phyloP scores from a whole-genome alignment of 257 asterid species.

The Solanum chiquidenum region DNA sequence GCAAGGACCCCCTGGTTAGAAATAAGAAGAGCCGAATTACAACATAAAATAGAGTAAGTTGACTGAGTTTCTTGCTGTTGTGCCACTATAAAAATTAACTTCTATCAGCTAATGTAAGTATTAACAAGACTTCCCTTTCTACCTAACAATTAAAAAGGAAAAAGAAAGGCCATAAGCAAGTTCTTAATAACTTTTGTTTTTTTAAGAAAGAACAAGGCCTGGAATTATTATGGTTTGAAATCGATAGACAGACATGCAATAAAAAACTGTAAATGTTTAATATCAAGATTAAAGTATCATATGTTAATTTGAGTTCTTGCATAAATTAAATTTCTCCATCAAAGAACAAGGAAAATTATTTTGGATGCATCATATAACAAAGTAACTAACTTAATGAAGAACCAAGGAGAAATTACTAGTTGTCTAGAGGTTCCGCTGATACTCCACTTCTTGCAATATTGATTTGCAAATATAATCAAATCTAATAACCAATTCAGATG shows the following conservation, averaged over 20 bases:
- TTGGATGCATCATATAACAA: not conserved
- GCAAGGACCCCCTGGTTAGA: conserved; percentile 85
- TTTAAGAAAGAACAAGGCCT: not conserved
- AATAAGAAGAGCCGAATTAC: not conserved
- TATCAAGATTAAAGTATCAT: not conserved
- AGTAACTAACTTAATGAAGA: not conserved
- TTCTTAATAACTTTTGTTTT: not conserved
- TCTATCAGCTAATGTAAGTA: not conserved
- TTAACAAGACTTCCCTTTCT: not conserved
- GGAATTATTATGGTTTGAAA: not conserved
- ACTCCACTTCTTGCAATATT: not conserved
- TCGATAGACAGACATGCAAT: not conserved
- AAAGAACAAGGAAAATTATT: not conserved
- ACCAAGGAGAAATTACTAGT: not conserved
- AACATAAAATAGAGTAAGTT: not conserved
- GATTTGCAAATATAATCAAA: not conserved
- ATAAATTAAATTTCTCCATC: not conserved
- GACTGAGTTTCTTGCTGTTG: not conserved
- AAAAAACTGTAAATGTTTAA: not conserved
- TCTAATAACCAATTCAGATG: not conserved
- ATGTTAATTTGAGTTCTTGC: not conserved
- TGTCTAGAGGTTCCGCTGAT: not conserved
- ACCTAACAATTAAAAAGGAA: not conserved
- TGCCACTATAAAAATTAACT: not conserved
- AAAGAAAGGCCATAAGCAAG: not conserved